These are phyloP conservation scores for Rutidosis leptorrhynchoides DNA, from an alignment of 129 eudicot species.

Conservation along the genomic window DNA sequence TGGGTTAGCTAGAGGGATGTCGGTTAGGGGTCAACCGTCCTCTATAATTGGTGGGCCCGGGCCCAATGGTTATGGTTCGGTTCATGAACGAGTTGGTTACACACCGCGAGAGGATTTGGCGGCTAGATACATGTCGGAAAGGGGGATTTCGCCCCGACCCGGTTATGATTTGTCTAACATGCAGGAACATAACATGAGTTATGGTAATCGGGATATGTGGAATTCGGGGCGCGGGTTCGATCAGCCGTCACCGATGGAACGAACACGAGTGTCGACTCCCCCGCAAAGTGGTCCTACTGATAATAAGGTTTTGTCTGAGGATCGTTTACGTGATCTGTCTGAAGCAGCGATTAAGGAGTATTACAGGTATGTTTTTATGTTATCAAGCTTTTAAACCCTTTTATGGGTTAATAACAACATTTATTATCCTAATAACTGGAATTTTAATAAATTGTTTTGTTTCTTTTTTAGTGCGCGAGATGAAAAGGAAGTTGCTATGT, in stretches of 20 bases:
- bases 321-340: constrained; percentile 64
- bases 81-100: constrained; percentile 50
- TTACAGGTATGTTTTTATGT: constrained; percentile 57
- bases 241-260: constrained; percentile 43
- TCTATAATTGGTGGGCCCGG: constrained; percentile 42
- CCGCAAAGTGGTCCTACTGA: constrained; percentile 45
- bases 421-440: not conserved
- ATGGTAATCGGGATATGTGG: constrained; percentile 40
- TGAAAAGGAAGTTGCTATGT: constrained; percentile 79
- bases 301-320: constrained; percentile 59
- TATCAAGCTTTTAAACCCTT: not conserved
- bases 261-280: constrained; percentile 31
- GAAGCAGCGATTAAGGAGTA: constrained; percentile 69
- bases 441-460: constrained; percentile 3
- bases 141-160: constrained; percentile 39
- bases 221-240: constrained; percentile 41
- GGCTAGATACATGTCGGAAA: constrained; percentile 46
- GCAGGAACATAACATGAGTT: constrained; percentile 34
- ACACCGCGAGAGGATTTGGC: constrained; percentile 56
- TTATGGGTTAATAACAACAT: not conserved
- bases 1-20: constrained; percentile 93
- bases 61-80: constrained; percentile 52
- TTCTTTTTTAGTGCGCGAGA: constrained; percentile 68
- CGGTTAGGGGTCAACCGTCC: constrained; percentile 67
- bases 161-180: constrained; percentile 41